A percentile compares a stretch with the other conserved stretches of the same genome.
phyloP scores from a whole-genome alignment of 148 eudicot genomes.

The Simmondsia chinensis region DNA sequence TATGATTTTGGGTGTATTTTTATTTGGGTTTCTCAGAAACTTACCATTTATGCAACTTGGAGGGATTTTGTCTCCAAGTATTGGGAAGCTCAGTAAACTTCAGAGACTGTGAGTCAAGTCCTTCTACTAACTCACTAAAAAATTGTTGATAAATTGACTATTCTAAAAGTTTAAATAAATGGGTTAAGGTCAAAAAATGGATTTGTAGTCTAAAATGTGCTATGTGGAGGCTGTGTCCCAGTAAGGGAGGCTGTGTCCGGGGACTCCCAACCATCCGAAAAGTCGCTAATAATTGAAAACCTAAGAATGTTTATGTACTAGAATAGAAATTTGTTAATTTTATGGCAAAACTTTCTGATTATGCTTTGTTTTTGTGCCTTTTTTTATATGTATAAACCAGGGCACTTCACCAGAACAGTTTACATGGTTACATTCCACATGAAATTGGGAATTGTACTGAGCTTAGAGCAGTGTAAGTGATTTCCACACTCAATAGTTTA shows the following conservation, averaged over 20 bases:
- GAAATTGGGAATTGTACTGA: slow-evolving; percentile 71
- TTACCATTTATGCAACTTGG: slow-evolving; percentile 85
- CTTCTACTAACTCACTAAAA: not conserved
- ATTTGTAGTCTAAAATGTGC: too few species aligned
- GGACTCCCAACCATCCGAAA: too few species aligned
- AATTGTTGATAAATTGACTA: too few species aligned
- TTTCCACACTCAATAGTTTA: not conserved
- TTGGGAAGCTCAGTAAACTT: slow-evolving; percentile 68
- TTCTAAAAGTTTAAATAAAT: not conserved
- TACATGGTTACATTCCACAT: slow-evolving; percentile 83
- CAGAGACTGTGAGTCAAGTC: slow-evolving; percentile 74
- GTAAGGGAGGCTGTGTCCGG: too few species aligned
- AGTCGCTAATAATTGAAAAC: too few species aligned
- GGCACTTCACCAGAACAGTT: slow-evolving; percentile 88
- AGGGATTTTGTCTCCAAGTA: slow-evolving; percentile 79
- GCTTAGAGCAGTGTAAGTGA: slow-evolving; percentile 88
- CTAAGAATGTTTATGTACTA: too few species aligned
- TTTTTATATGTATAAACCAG: slow-evolving; percentile 20
- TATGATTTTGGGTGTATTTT: not conserved
- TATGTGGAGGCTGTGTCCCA: too few species aligned
- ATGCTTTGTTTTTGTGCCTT: not conserved
- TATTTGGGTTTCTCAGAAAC: slow-evolving; percentile 43
- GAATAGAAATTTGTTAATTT: too few species aligned
- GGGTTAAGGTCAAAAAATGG: too few species aligned
- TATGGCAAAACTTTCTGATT: slow-evolving; percentile 5